Base-by-base conservation (phyloP, 2,329 filamentous ascomycete species). In the Chrysoporthe austroafricana region DNA sequence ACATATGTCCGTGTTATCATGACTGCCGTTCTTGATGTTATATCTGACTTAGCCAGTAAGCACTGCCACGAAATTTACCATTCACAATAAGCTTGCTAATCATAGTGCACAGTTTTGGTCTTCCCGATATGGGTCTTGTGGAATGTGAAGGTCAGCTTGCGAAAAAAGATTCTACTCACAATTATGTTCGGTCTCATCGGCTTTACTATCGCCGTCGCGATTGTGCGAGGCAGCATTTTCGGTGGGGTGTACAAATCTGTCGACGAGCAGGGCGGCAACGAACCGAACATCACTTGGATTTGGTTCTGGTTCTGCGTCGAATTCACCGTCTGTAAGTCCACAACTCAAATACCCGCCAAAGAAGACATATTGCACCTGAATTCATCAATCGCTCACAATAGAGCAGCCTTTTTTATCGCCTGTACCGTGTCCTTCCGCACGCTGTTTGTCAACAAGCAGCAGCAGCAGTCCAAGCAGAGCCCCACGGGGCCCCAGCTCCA, bases 221-320 rank as follows among this genome's bases (percentile, higher is more conserved):
- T 73, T 18, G 67, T 71, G 8, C 68, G 72, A 11, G 72, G 70
- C 18, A 72, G 58, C 46, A 60, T 72, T 6, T 72, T 70, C 52
- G 50, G 66, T 36, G 26, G 64, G 1, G 56, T 64, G 13, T 72
- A 72, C 62, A 52, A 69, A 54, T 39, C 36, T 16, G 39, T 52
- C n/a, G 39, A 59, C 7, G 64, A 32, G 1, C n/a, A 42, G 57
- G 34, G 36, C 2, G 16, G 6, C 1, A 46, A 48, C 4, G n/a
- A 43, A 5, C 2, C 59, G n/a, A 63, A 63, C 11, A 26, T 52
- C 18, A 54, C 68, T 9, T 73, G 68, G 66, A 56, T 67, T 8
- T 64, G 54, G 63, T 73, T 73, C 48, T 73, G 72, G 72, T 70
- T 71, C 61, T 64, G 62, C 14, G 48, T 68, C 36, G 71, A 73